Conservation (phyloP, 2,329 filamentous ascomycete genomes). For the Helotiales sp. region DNA sequence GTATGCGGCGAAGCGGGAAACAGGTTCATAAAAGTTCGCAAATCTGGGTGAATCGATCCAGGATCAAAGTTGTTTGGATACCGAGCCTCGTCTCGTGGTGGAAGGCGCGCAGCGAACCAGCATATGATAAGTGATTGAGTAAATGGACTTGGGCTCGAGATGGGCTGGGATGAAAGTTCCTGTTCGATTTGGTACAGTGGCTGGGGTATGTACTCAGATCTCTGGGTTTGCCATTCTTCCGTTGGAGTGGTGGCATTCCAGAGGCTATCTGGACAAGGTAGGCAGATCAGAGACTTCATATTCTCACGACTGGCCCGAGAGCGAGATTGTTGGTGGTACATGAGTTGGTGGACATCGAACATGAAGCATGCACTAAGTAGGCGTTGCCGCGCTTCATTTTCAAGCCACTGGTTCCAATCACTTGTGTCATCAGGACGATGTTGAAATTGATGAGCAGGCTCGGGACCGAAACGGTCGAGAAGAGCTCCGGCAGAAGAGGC, state of each 20-base stretch:
- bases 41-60: constrained; percentile 9
- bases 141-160: constrained; percentile 18
- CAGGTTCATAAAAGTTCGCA: constrained; percentile 32
- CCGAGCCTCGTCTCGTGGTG: constrained; percentile 28
- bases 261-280: constrained; percentile 40
- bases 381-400: constrained; percentile 52
- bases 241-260: constrained; percentile 50
- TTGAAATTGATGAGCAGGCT: constrained; percentile 3
- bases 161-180: constrained; percentile 11
- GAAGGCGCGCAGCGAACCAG: constrained; percentile 26
- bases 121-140: constrained; percentile 29
- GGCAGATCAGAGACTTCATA: constrained; percentile 16
- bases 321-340: constrained; percentile 50
- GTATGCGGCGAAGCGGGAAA: constrained; percentile 48
- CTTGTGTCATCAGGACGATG: constrained; percentile 14
- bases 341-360: constrained; percentile 55
- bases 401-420: constrained; percentile 53
- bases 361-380: constrained; percentile 58
- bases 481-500: constrained; percentile 19
- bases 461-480: constrained; percentile 21
- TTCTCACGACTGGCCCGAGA: constrained; percentile 16
- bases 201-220: constrained; percentile 10
- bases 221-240: constrained; percentile 45
- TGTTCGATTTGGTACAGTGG: constrained; percentile 20
- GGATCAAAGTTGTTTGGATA: constrained; percentile 32